These are phyloP conservation scores for Coemansia sp. DNA, from an alignment of 192 early-diverging fungal species.

Conservation along the genomic window DNA sequence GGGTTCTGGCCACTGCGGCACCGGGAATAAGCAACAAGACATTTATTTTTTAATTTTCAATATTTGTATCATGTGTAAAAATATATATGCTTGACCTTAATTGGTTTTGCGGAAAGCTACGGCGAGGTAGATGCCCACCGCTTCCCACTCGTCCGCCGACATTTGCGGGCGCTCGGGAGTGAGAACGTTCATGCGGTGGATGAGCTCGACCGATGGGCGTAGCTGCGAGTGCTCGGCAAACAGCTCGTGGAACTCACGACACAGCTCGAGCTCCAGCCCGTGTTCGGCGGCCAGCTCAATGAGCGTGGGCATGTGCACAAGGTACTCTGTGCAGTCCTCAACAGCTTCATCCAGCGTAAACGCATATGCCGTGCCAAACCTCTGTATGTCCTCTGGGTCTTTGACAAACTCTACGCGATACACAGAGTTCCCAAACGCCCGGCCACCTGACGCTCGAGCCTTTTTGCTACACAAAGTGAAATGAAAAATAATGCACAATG, in stretches of 20 bases:
- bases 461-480: slow-evolving; percentile 33
- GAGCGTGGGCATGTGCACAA: slow-evolving; percentile 84
- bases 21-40: neutral
- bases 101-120: slow-evolving; percentile 26
- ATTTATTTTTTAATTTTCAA: neutral
- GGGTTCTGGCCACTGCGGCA: slow-evolving; percentile 7
- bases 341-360: slow-evolving; percentile 95
- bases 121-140: slow-evolving; percentile 61
- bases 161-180: slow-evolving; percentile 63
- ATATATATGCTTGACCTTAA: neutral
- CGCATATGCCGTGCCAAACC: slow-evolving; percentile 82
- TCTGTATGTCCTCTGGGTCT: slow-evolving; percentile 54
- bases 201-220: slow-evolving; percentile 57
- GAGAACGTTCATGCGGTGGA: slow-evolving; percentile 84
- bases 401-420: slow-evolving; percentile 86
- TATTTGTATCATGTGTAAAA: neutral
- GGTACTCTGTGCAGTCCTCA: slow-evolving; percentile 93
- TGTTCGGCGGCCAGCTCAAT: slow-evolving; percentile 78
- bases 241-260: slow-evolving; percentile 80
- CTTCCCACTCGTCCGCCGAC: slow-evolving; percentile 90
- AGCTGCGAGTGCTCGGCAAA: slow-evolving; percentile 65
- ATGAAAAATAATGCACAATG: neutral
- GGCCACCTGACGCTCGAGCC: slow-evolving; percentile 15
- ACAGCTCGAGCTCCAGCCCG: slow-evolving; percentile 73
- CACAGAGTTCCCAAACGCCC: slow-evolving; percentile 81